Base-by-base conservation (phyloP, 306 rosid genomes). In the Fragaria vesca region DNA sequence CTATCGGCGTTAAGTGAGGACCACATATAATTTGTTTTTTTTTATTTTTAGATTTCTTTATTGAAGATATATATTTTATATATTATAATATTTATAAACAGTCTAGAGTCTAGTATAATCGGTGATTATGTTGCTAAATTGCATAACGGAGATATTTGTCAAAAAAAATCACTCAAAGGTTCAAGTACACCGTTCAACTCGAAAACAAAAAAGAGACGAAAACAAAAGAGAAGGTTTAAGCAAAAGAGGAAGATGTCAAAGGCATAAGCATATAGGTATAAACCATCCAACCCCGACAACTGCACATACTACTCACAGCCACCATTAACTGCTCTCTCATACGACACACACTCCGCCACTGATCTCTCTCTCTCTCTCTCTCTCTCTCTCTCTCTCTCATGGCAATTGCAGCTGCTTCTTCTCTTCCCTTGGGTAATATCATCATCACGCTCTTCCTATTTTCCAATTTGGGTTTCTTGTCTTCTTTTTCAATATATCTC, bases 371-470 rank as follows among this genome's bases (percentile, higher is more conserved):
- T 54, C 12, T 20, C 7, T 58, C 63, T 18, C 61, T 55, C 26
- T 13, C 4, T 54, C 12, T 20, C 7, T 58, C 65, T 24, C 43
- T 36, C 21, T 16, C 4, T 34, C 70, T 17, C 47, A 66, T 66
- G 70, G 47, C 70, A 34, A 1, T 66, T 36, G 70, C 70, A 66
- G 47, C 70, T 66, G 70, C 70, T 36, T 66, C 70, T 16, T 34
- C 70, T 36, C 70, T 66, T 66, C 46, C 70, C 46, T 66, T 66
- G 0, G 70, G 70, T 36, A 66, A 32, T 66, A 32, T 32, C 47
- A 66, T 26, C 12, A 36, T 36, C 47, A 66, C 45, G 8, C 34
- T 36, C 46, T 20, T 61, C 15, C 15, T 62, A 8, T 61, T 28
- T 60, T 61, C 68, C 42, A 62, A 42, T 28, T 30, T 61, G 12